Conservation (phyloP, 2,329 filamentous ascomycete genomes). For the Phialophora expanda region DNA sequence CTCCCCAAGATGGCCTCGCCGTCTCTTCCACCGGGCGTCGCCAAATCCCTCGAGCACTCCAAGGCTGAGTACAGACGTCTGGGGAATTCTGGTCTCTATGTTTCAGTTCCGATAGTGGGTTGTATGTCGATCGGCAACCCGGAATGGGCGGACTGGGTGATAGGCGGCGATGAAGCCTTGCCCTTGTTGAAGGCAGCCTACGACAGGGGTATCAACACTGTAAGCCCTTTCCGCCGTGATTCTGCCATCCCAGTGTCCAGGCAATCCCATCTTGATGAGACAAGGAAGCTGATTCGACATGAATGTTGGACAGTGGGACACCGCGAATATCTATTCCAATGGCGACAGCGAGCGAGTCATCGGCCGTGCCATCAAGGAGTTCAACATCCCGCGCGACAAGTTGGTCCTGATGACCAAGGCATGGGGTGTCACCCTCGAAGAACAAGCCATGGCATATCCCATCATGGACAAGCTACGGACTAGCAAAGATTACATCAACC, state of each 20-base stretch:
- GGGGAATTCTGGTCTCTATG: constrained; percentile 60
- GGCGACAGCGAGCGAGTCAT: constrained; percentile 59
- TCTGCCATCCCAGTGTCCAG: too few relatives aligned
- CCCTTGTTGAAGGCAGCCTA: constrained; percentile 33
- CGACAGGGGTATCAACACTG: constrained; percentile 34
- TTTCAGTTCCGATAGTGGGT: constrained; percentile 63
- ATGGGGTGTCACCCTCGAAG: constrained; percentile 35
- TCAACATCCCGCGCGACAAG: constrained; percentile 60
- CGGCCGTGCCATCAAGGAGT: constrained; percentile 64
- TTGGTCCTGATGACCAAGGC: constrained; percentile 62
- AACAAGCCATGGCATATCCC: constrained; percentile 41
- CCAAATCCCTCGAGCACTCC: too few relatives aligned
- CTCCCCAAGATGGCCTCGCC: too few relatives aligned
- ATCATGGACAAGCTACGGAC: constrained; percentile 46
- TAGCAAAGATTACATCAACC: constrained; percentile 12
- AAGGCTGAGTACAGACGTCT: constrained; percentile 57
- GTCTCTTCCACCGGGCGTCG: too few relatives aligned
- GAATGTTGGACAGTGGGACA: constrained; percentile 37
- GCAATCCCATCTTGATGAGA: too few relatives aligned
- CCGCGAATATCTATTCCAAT: constrained; percentile 59
- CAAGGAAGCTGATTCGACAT: too few relatives aligned
- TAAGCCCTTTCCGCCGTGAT: too few relatives aligned
- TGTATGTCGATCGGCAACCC: constrained; percentile 54
- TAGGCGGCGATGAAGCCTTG: constrained; percentile 23
- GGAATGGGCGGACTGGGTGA: constrained; percentile 38